phyloP scores from a whole-genome alignment of 352 stramenopile genomes.

The Blastocystis sp. region DNA sequence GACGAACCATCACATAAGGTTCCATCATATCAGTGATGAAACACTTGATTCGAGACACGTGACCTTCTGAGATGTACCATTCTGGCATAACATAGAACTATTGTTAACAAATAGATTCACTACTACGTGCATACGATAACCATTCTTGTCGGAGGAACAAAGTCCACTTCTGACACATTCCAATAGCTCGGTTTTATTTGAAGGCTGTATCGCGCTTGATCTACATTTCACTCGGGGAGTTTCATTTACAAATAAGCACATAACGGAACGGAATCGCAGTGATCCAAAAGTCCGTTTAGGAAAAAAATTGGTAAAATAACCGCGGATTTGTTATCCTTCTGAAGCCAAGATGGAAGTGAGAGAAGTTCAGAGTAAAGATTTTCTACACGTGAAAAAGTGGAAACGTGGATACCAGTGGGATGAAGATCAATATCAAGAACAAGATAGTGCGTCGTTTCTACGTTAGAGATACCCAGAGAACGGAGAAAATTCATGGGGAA shows the following conservation, averaged over 20 bases:
- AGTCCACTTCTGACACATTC: not conserved
- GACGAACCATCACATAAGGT: not conserved
- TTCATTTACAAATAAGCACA: not conserved
- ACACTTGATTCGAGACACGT: constrained; percentile 11
- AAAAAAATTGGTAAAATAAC: constrained; percentile 59
- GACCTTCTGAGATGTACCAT: not conserved
- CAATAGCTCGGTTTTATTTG: not conserved
- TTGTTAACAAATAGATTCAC: not conserved
- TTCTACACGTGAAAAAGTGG: not conserved
- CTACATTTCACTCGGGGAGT: not conserved
- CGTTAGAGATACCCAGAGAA: not conserved
- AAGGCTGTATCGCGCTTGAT: not conserved
- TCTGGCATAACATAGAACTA: constrained; percentile 51
- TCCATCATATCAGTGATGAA: constrained; percentile 48
- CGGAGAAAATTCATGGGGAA: constrained; percentile 49
- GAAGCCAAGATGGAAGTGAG: not conserved
- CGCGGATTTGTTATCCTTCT: not conserved
- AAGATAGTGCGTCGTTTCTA: constrained; percentile 24
- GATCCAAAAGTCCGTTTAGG: not conserved
- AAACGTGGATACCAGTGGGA: not conserved
- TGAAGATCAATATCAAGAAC: constrained; percentile 54
- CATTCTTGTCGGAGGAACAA: not conserved
- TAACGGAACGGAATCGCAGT: not conserved
- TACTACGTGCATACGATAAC: not conserved
- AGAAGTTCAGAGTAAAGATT: not conserved